These are phyloP conservation scores for Aspergillus sp. DNA, from an alignment of 2,329 filamentous ascomycete genomes.

Conservation along the genomic window DNA sequence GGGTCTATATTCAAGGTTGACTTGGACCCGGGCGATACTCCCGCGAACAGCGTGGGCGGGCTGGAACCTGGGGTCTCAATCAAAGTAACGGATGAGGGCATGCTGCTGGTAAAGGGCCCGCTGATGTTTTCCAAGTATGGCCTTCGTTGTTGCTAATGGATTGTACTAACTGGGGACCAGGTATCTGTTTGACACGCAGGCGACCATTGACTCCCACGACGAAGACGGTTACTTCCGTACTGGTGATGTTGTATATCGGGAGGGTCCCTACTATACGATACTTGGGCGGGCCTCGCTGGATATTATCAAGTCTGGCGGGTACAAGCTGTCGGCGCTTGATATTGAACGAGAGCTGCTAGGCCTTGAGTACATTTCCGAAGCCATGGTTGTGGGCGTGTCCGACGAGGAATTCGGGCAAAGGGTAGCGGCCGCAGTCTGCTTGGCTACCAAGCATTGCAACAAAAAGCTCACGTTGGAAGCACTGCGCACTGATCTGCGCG, in stretches of 20 bases:
- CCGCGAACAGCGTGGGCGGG: slow-evolving; percentile 30
- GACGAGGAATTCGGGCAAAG: slow-evolving; percentile 55
- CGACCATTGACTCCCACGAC: slow-evolving; percentile 42
- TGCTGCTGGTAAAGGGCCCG: slow-evolving; percentile 41
- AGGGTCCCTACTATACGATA: slow-evolving; percentile 47
- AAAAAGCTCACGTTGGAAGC: slow-evolving; percentile 25
- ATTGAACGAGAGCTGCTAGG: slow-evolving; percentile 55
- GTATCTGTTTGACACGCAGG: slow-evolving; percentile 39
- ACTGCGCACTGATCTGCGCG: slow-evolving; percentile 37
- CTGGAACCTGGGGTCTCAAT: slow-evolving; percentile 39
- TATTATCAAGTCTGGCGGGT: slow-evolving; percentile 56
- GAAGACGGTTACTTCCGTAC: slow-evolving; percentile 47
- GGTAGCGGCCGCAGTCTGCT: slow-evolving; percentile 49
- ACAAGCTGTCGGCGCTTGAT: slow-evolving; percentile 55
- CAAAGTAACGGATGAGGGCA: slow-evolving; percentile 48
- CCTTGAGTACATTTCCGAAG: slow-evolving; percentile 51
- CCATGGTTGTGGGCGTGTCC: slow-evolving; percentile 52
- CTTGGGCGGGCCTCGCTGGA: slow-evolving; percentile 53
- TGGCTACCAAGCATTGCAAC: slow-evolving; percentile 18
- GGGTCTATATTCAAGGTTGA: slow-evolving; percentile 44
- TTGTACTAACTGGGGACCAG: slow-evolving; percentile 3
- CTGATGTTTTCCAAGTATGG: slow-evolving; percentile 37
- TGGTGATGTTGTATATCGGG: slow-evolving; percentile 39
- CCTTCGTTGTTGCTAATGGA: slow-evolving; percentile 8
- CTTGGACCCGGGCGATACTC: slow-evolving; percentile 24